Base-by-base conservation (phyloP, 2,329 filamentous ascomycete species). In the Nemania sp. region DNA sequence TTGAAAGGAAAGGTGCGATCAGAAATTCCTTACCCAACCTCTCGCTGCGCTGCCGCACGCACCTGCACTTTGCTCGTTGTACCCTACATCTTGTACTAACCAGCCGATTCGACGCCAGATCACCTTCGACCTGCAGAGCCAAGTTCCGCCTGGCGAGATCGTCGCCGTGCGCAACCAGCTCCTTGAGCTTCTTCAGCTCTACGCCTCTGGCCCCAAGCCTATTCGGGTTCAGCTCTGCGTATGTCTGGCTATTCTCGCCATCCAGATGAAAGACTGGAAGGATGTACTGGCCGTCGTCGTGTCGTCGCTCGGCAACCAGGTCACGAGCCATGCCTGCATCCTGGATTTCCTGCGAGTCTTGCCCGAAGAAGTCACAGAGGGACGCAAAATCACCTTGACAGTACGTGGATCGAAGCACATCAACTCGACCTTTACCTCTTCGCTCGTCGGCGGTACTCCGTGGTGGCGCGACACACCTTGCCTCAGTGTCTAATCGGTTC, bases 371-470 rank as follows among this genome's bases (percentile, higher is more conserved):
- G 94, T 99, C 70, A 97, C 90, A 65, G 93, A 99, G 81, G 94
- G 94, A 77, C 91, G 94, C 77, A 99, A 97, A 80, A 97, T 99
- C 82, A 96, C 91, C 81, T 83, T 99, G 77, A 92, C 91, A 84
- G 92, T 96, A 94, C 79, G 91, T 93, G 82, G 86, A 88, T 78
- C 79, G 78, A 78, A 72, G 75, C 68, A 70, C 70, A 75, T 72
- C 77, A 75, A 73, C 75, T 71, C 75, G 66, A 69, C 72, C 65
- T 63, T 49, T 61, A 54, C 61, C 61, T 61, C 61, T 60, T 60
- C 59, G 63, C 67, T 55, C 34, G 61, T 43, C 57, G 61, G 47
- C 61, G 63, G 58, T 57, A 55, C 54, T 58, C 56, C 56, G 58
- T 64, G 55, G 55, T 60, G 48, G 56, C 54, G 64, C 63, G 63